These are phyloP conservation scores for Malassezia brasiliensis DNA, from an alignment of 1,284 basidiomycete species.

Conservation along the genomic window DNA sequence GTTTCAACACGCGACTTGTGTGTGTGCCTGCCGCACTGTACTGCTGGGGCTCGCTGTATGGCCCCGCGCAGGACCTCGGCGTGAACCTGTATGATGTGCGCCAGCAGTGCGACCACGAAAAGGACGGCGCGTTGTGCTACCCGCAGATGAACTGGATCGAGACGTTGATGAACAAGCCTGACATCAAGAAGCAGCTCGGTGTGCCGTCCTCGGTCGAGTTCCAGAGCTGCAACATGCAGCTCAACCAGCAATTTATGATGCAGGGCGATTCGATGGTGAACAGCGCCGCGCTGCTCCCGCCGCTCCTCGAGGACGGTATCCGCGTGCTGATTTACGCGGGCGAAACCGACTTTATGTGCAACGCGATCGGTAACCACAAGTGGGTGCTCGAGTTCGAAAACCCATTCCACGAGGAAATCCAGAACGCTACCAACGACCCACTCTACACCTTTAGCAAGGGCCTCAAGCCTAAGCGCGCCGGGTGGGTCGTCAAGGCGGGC, in stretches of 20 bases:
- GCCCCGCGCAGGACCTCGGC: slow-evolving; percentile 52
- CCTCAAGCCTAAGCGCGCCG: slow-evolving; percentile 27
- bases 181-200: slow-evolving; percentile 65
- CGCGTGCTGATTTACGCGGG: slow-evolving; percentile 73
- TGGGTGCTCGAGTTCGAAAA: slow-evolving; percentile 39
- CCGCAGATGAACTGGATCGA: slow-evolving; percentile 57
- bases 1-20: slow-evolving; percentile 49
- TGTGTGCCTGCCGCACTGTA: slow-evolving; percentile 53
- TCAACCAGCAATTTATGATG: slow-evolving; percentile 61
- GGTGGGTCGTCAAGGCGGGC: slow-evolving; percentile 32
- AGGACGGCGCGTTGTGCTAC: slow-evolving; percentile 56
- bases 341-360: slow-evolving; percentile 64
- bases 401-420: slow-evolving; percentile 31
- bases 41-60: slow-evolving; percentile 52
- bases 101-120: slow-evolving; percentile 60
- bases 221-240: slow-evolving; percentile 51
- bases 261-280: slow-evolving; percentile 73
- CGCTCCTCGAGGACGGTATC: slow-evolving; percentile 65
- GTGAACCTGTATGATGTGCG: slow-evolving; percentile 69
- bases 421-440: slow-evolving; percentile 25
- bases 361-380: slow-evolving; percentile 40
- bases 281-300: slow-evolving; percentile 62
- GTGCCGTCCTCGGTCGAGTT: slow-evolving; percentile 59
- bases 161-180: slow-evolving; percentile 49
- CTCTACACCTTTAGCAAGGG: slow-evolving; percentile 22